phyloP scores from a whole-genome alignment of 2,329 filamentous ascomycete species.

The Lecanosticta acicola region DNA sequence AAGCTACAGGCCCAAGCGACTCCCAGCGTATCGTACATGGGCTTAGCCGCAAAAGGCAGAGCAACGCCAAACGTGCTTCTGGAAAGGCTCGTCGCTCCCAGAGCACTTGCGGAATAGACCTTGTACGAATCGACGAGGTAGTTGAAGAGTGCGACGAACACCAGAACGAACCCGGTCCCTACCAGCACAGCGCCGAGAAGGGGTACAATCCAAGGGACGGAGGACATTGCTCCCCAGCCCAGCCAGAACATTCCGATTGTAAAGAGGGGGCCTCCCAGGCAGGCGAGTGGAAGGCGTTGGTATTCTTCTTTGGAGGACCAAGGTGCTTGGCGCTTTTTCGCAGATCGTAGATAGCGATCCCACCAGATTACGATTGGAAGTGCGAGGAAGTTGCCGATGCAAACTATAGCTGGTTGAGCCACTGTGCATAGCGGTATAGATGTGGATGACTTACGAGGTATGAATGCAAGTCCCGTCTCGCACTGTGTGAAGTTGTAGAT shows the following conservation, averaged over 20 bases:
- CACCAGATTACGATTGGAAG: slow-evolving; percentile 12
- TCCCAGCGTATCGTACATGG: slow-evolving; percentile 63
- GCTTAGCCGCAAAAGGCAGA: slow-evolving; percentile 42
- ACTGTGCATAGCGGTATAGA: background rate
- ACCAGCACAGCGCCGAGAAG: slow-evolving; percentile 47
- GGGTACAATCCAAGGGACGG: slow-evolving; percentile 44
- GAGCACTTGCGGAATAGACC: slow-evolving; percentile 38
- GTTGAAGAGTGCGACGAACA: slow-evolving; percentile 42
- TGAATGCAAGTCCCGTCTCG: slow-evolving; percentile 14
- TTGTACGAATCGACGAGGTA: slow-evolving; percentile 48
- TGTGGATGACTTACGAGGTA: slow-evolving; percentile 5
- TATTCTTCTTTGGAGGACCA: slow-evolving; percentile 60
- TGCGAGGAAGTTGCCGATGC: slow-evolving; percentile 9
- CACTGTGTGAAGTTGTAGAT: slow-evolving; percentile 13
- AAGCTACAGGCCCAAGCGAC: slow-evolving; percentile 60
- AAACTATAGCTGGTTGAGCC: background rate
- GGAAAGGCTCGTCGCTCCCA: slow-evolving; percentile 21
- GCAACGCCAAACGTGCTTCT: slow-evolving; percentile 40
- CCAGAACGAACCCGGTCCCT: slow-evolving; percentile 46
- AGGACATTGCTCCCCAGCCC: slow-evolving; percentile 56
- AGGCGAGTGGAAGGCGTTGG: slow-evolving; percentile 62
- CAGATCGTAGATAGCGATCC: slow-evolving; percentile 8
- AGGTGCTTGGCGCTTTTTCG: slow-evolving; percentile 5
- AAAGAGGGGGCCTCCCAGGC: slow-evolving; percentile 58
- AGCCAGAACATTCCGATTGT: slow-evolving; percentile 39